Conservation (phyloP, 2,329 filamentous ascomycete species). For the Diaporthe helianthi region DNA sequence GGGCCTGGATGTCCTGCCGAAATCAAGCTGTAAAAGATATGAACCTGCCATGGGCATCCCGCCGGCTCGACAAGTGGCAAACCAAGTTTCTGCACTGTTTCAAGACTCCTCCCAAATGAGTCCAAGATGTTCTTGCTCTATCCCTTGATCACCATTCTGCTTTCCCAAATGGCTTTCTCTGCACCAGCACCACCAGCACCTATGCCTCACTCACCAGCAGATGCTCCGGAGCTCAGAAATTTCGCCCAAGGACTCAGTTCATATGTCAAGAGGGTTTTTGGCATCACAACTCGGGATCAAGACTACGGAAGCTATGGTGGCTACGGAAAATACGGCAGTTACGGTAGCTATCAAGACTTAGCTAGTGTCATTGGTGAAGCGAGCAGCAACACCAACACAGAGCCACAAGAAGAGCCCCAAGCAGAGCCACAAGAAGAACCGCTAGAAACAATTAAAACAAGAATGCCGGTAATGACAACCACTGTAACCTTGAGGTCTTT, state of each 20-base stretch:
- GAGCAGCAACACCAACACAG: neutral
- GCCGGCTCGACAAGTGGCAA: neutral
- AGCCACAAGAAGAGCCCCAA: neutral
- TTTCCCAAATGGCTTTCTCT: neutral
- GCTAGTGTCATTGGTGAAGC: neutral
- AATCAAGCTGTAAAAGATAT: neutral
- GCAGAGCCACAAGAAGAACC: neutral
- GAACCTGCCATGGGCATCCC: neutral
- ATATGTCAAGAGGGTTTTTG: neutral
- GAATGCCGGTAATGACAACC: neutral
- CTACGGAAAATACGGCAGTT: conserved; percentile 21
- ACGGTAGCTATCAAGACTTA: conserved; percentile 5
- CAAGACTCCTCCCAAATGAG: neutral
- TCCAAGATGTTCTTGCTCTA: neutral
- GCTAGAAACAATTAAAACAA: neutral
- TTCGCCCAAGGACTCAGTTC: neutral
- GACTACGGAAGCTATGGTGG: conserved; percentile 1
- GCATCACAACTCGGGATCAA: neutral
- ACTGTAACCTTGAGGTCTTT: neutral
- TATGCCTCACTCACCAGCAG: neutral
- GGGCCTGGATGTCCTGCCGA: neutral
- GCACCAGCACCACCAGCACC: neutral
- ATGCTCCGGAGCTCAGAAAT: neutral
- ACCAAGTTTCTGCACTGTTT: neutral
- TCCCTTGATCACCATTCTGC: neutral